Percentiles rank a stretch among this genome's conserved stretches.
Evolutionary conservation across 2,329 filamentous ascomycete genomes (phyloP).

Genomic region (Colletotrichum tamarilloi): DNA sequence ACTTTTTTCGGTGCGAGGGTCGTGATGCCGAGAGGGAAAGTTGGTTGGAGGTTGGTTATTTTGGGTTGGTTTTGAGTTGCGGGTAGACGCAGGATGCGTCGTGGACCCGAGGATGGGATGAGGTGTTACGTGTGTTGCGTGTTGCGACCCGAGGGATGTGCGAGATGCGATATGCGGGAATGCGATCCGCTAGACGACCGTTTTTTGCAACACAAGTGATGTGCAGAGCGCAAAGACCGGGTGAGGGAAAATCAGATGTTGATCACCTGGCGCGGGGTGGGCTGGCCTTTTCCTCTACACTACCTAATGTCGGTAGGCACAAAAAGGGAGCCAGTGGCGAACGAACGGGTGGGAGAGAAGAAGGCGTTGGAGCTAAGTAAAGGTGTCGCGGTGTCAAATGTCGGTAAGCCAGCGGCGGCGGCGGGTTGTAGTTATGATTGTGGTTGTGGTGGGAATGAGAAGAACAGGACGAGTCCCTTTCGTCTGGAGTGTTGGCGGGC

Average conservation of each 20-base stretch:
- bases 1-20: background rate
- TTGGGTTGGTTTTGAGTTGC: background rate
- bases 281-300: background rate
- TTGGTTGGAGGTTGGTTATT: no score
- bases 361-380: constrained; percentile 19
- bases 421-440: background rate
- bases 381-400: background rate
- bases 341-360: background rate
- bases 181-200: background rate
- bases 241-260: background rate
- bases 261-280: background rate
- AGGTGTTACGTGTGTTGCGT: background rate
- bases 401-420: background rate
- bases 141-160: background rate
- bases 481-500: background rate
- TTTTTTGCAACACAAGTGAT: background rate
- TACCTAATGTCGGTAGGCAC: no score
- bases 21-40: background rate
- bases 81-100: background rate
- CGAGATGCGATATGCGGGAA: background rate
- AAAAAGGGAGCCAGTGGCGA: background rate
- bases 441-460: background rate
- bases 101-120: background rate
- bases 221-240: background rate
- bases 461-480: background rate